phyloP scores from a whole-genome alignment of 176 grass and related monocot species.

The Triticum urartu region DNA sequence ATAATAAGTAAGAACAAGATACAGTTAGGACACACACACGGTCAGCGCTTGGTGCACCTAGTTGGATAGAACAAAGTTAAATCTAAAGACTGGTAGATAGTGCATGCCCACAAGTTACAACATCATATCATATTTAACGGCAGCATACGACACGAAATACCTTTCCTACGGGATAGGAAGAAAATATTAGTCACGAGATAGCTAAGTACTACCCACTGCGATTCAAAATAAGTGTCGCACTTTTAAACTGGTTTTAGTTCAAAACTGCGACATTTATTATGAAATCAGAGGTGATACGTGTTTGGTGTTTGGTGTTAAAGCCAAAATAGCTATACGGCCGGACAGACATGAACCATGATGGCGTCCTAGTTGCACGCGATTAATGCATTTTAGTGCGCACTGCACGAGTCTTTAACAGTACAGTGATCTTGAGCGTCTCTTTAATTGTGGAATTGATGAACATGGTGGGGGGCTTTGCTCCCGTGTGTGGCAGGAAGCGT shows the following conservation, averaged over 20 bases:
- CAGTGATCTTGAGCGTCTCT: background rate
- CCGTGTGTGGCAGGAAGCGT: conserved; percentile 46
- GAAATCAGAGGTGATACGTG: too few relatives aligned
- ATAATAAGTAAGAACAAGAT: too few relatives aligned
- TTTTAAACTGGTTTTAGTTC: too few relatives aligned
- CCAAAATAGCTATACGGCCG: too few relatives aligned
- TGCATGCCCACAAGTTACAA: background rate
- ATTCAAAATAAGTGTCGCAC: too few relatives aligned
- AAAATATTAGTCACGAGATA: background rate
- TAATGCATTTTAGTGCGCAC: background rate
- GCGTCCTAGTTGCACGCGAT: background rate
- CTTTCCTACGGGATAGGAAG: background rate
- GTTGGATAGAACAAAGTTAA: background rate
- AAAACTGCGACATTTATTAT: too few relatives aligned
- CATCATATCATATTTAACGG: background rate
- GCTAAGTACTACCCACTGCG: too few relatives aligned
- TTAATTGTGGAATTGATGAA: conserved; percentile 24
- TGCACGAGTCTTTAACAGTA: background rate
- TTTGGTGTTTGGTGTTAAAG: too few relatives aligned
- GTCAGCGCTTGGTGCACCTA: background rate
- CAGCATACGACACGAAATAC: background rate
- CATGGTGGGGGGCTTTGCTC: background rate
- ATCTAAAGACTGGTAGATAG: background rate
- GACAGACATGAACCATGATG: too few relatives aligned
- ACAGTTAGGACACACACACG: background rate